Evolutionary conservation across 768 basidiomycete genomes (phyloP).

Genomic region (Pleurotus sapidus): DNA sequence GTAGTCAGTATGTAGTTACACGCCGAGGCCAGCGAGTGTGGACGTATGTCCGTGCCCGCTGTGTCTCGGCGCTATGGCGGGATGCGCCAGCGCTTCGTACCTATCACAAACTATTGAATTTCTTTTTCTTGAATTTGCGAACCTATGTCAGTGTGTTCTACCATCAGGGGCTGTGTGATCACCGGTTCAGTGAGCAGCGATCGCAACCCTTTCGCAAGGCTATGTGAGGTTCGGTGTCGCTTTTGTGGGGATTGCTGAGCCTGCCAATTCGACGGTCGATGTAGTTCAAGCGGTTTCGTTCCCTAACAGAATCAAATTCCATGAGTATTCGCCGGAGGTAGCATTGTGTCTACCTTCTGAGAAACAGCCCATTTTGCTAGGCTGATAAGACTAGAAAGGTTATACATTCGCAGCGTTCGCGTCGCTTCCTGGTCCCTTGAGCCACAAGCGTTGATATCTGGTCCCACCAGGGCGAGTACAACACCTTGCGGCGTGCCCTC

Average conservation of each 20-base stretch:
- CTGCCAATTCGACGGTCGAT: slow-evolving; percentile 48
- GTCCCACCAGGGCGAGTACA: slow-evolving; percentile 71
- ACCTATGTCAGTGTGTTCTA: not conserved
- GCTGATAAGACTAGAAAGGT: slow-evolving; percentile 68
- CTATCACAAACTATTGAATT: too few species aligned
- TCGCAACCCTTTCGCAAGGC: slow-evolving; percentile 58
- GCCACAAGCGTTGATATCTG: slow-evolving; percentile 42
- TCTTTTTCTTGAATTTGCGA: slow-evolving; percentile 26
- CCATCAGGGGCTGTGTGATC: too few species aligned
- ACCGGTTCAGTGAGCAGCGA: slow-evolving; percentile 45
- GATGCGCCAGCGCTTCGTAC: too few species aligned
- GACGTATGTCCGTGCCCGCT: too few species aligned
- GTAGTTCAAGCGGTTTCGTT: slow-evolving; percentile 58
- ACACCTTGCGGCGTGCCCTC: slow-evolving; percentile 64
- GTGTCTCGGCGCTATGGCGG: too few species aligned
- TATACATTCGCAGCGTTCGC: slow-evolving; percentile 78
- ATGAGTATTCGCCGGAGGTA: not conserved
- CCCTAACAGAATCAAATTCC: slow-evolving; percentile 34
- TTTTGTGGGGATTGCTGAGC: slow-evolving; percentile 45
- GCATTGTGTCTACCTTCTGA: slow-evolving; percentile 48
- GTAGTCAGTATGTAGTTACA: too few species aligned
- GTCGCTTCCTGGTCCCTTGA: slow-evolving; percentile 53
- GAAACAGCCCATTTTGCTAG: slow-evolving; percentile 73
- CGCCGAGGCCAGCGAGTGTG: too few species aligned
- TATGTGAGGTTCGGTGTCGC: slow-evolving; percentile 50